Evolutionary conservation across 805 yeast species (phyloP).

Genomic region (Candida ulmi): DNA sequence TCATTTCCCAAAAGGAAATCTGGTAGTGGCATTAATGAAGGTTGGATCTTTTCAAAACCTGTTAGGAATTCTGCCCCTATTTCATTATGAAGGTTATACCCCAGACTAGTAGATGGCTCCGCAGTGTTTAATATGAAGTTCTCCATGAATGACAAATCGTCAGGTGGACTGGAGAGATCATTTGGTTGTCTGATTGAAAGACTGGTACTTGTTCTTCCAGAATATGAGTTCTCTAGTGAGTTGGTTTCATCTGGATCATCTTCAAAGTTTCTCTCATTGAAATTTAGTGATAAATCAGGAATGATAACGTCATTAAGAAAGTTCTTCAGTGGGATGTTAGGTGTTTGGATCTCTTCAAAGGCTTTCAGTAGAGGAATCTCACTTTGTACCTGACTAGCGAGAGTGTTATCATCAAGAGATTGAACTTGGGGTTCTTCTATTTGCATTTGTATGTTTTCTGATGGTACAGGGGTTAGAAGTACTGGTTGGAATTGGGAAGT

Average conservation of each 20-base stretch:
- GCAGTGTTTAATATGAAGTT: not conserved
- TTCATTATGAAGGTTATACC: too few relatives aligned
- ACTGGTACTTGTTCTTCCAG: constrained; percentile 5
- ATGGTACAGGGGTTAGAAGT: too few relatives aligned
- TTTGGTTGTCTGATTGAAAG: too few relatives aligned
- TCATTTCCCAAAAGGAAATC: constrained; percentile 56
- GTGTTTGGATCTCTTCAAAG: not conserved
- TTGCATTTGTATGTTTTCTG: too few relatives aligned
- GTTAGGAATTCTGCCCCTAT: not conserved
- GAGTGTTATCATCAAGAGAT: too few relatives aligned
- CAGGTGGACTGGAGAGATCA: not conserved
- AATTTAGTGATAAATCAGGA: not conserved
- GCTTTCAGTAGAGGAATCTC: not conserved
- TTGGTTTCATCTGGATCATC: too few relatives aligned
- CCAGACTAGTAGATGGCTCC: too few relatives aligned
- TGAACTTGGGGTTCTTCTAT: too few relatives aligned
- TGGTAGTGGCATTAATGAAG: constrained; percentile 39
- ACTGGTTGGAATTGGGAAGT: too few relatives aligned
- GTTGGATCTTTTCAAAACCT: constrained; percentile 7
- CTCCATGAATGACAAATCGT: not conserved
- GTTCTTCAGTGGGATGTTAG: not conserved
- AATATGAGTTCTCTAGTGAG: not conserved
- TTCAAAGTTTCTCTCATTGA: not conserved
- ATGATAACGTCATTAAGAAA: not conserved
- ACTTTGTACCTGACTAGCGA: too few relatives aligned